A percentile compares a stretch with the other conserved stretches of the same genome.
phyloP scores from a whole-genome alignment of 1,284 basidiomycete genomes.

The Boletus subluridellus region DNA sequence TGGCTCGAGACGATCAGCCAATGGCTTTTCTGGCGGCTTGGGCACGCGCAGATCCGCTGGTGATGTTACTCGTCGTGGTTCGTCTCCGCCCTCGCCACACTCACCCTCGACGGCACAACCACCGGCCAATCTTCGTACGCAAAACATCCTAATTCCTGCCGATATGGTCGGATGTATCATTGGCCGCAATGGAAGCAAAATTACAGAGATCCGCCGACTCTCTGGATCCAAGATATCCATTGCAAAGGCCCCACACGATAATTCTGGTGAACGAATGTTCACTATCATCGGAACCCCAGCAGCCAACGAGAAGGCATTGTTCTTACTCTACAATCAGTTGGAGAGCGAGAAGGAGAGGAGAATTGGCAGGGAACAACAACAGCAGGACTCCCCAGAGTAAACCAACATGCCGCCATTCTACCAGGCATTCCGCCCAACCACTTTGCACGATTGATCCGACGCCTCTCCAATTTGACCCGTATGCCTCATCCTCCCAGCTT shows the following conservation, averaged over 20 bases:
- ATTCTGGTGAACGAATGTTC: conserved; percentile 99
- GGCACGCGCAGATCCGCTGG: conserved; percentile 59
- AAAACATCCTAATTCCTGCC: conserved; percentile 97
- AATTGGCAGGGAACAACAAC: conserved; percentile 75
- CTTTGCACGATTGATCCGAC: conserved; percentile 18
- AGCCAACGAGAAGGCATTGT: conserved; percentile 94
- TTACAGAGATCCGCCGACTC: conserved; percentile 96
- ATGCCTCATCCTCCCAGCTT: conserved; percentile 27
- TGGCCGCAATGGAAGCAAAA: conserved; percentile 95
- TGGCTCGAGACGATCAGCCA: conserved; percentile 44
- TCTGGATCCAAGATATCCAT: conserved; percentile 97
- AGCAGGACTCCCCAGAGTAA: conserved; percentile 55
- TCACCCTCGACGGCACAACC: conserved; percentile 51
- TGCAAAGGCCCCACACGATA: conserved; percentile 97
- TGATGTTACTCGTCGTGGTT: conserved; percentile 43
- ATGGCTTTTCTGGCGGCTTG: conserved; percentile 44
- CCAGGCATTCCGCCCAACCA: neutral
- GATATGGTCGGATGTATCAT: conserved; percentile 99
- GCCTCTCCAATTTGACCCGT: conserved; percentile 15
- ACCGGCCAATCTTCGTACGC: conserved; percentile 84
- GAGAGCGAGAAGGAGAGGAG: conserved; percentile 94
- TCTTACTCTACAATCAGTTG: conserved; percentile 94
- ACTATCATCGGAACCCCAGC: conserved; percentile 97
- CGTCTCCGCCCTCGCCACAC: conserved; percentile 58
- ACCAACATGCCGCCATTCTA: neutral